phyloP scores from a whole-genome alignment of 768 basidiomycete genomes.

The Tylopilus vinaceipallidus region DNA sequence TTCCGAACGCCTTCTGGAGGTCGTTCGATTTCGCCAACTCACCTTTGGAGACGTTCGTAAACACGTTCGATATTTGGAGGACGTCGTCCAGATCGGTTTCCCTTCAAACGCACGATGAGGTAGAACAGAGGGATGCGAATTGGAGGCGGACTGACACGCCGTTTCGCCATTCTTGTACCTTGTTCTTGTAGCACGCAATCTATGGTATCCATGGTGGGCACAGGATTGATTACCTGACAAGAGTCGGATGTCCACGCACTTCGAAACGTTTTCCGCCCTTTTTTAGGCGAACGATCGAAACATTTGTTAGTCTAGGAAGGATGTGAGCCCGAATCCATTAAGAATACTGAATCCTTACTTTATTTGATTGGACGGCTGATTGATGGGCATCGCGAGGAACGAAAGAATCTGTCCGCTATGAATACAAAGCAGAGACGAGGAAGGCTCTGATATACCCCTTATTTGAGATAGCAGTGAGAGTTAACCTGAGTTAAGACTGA shows the following conservation, averaged over 20 bases:
- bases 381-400: conserved; percentile 41
- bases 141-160: conserved; percentile 63
- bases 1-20: conserved; percentile 89
- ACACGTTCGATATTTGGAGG: conserved; percentile 94
- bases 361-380: conserved; percentile 89
- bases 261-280: conserved; percentile 98
- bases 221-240: not conserved
- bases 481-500: not conserved
- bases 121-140: not conserved
- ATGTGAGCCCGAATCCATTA: conserved; percentile 1
- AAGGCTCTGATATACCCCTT: not conserved
- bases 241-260: conserved; percentile 38
- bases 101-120: conserved; percentile 36
- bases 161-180: conserved; percentile 94
- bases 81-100: conserved; percentile 95
- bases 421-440: not conserved
- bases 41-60: conserved; percentile 95
- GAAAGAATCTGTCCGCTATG: not conserved
- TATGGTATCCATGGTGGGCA: conserved; percentile 24
- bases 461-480: not conserved
- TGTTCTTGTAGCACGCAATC: conserved; percentile 99
- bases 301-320: conserved; percentile 83
- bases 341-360: conserved; percentile 47
- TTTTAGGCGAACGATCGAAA: conserved; percentile 92
- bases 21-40: conserved; percentile 88